phyloP scores from a whole-genome alignment of 2,329 filamentous ascomycete genomes.

The Aspergillus eucalypticola region DNA sequence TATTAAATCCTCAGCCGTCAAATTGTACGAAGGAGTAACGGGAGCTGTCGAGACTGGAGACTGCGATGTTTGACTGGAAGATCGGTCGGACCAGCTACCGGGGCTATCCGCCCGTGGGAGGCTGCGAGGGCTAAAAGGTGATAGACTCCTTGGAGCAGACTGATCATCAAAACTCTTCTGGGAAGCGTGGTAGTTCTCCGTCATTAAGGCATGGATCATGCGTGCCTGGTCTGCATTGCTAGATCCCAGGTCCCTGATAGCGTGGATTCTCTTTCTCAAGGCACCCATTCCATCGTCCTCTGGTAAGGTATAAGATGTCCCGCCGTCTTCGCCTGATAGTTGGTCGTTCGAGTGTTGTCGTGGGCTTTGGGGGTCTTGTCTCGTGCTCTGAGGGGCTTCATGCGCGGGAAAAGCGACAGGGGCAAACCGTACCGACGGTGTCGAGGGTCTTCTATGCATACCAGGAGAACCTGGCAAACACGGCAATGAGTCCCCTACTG shows the following conservation, averaged over 20 bases:
- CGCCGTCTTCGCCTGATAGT: conserved; percentile 20
- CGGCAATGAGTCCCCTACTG: background rate
- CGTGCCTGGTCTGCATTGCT: conserved; percentile 66
- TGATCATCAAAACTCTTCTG: conserved; percentile 32
- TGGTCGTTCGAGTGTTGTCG: conserved; percentile 1
- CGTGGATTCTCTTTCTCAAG: conserved; percentile 67
- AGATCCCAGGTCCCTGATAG: conserved; percentile 64
- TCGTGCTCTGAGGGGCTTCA: conserved; percentile 2
- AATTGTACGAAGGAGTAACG: conserved; percentile 37
- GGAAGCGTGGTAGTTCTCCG: conserved; percentile 63
- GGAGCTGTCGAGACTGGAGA: conserved; percentile 30
- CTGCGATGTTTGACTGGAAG: conserved; percentile 30
- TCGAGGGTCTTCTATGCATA: background rate
- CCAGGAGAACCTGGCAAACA: background rate
- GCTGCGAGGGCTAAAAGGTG: conserved; percentile 26
- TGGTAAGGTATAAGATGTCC: conserved; percentile 50
- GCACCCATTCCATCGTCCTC: conserved; percentile 77
- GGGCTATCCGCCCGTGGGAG: conserved; percentile 34
- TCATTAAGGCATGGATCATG: conserved; percentile 69
- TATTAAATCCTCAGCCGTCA: conserved; percentile 58
- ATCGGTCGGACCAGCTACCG: conserved; percentile 29
- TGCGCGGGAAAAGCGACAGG: background rate
- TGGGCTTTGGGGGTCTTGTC: background rate
- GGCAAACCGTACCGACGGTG: background rate
- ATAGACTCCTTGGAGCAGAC: conserved; percentile 22